Percentiles rank a stretch among this genome's conserved stretches.
phyloP scores from a whole-genome alignment of 495 filamentous ascomycete species.

The Pyronema domesticum region DNA sequence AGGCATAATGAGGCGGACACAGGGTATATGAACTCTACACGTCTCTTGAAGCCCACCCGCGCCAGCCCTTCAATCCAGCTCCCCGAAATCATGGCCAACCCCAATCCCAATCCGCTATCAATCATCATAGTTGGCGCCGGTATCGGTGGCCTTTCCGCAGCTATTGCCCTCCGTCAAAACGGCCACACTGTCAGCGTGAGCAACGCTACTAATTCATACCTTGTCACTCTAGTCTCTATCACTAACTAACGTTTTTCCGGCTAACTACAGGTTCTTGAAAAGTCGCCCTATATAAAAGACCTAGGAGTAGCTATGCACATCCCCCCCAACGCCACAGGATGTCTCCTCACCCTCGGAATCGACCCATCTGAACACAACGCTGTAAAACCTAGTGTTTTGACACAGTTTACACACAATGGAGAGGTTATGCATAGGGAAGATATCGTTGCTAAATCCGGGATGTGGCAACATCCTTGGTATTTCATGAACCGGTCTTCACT shows the following conservation, averaged over 20 bases:
- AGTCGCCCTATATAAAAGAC: slow-evolving; percentile 36
- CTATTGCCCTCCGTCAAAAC: slow-evolving; percentile 34
- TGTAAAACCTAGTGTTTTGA: slow-evolving; percentile 26
- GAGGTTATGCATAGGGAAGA: background rate
- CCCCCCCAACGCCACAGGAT: slow-evolving; percentile 36
- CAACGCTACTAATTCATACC: background rate
- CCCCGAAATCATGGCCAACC: too few species aligned
- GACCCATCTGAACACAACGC: slow-evolving; percentile 23
- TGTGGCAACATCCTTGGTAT: slow-evolving; percentile 25
- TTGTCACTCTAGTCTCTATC: slow-evolving; percentile 1
- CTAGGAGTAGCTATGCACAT: slow-evolving; percentile 39
- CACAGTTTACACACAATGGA: background rate
- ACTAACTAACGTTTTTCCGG: slow-evolving; percentile 1
- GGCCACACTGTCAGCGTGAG: slow-evolving; percentile 38
- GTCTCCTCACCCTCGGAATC: slow-evolving; percentile 31
- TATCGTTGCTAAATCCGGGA: slow-evolving; percentile 26
- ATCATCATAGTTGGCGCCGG: slow-evolving; percentile 40
- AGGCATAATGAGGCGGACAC: too few species aligned
- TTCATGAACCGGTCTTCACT: slow-evolving; percentile 29
- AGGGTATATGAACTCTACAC: too few species aligned
- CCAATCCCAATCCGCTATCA: too few species aligned
- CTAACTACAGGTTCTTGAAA: slow-evolving; percentile 36
- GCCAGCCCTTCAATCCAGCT: too few species aligned
- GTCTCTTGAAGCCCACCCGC: too few species aligned
- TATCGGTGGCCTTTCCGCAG: slow-evolving; percentile 37